Conservation (phyloP, 2,329 filamentous ascomycete species). For the Madurella mycetomatis region DNA sequence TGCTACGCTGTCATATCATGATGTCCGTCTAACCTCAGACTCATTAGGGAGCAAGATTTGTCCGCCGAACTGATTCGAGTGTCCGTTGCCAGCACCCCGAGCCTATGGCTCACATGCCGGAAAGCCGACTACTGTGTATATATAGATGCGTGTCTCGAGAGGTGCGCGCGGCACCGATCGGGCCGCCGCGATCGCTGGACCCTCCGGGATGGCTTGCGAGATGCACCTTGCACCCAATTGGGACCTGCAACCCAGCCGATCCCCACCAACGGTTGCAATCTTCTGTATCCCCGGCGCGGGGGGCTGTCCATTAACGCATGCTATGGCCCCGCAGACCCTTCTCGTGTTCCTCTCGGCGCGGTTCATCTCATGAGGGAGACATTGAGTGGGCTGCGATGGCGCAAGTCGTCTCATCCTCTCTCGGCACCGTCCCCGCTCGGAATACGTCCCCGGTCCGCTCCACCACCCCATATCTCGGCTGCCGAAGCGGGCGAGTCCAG, state of each 20-base stretch:
- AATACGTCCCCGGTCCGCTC: constrained; percentile 21
- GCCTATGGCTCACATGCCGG: neutral
- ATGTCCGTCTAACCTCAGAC: too few relatives aligned
- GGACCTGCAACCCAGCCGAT: neutral
- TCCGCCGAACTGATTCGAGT: too few relatives aligned
- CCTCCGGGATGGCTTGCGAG: neutral
- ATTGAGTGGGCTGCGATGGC: neutral
- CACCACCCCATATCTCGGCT: constrained; percentile 8
- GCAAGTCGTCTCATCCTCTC: constrained; percentile 2
- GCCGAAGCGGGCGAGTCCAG: constrained; percentile 14
- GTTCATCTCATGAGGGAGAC: neutral
- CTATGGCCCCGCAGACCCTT: neutral
- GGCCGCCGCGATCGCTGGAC: neutral
- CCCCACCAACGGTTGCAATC: neutral
- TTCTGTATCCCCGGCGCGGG: neutral
- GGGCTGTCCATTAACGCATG: neutral
- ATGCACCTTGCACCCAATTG: neutral
- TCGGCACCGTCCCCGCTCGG: constrained; percentile 20
- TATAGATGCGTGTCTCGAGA: too few relatives aligned
- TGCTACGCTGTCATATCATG: neutral
- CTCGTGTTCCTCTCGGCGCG: neutral
- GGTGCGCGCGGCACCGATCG: neutral
- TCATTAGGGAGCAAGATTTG: too few relatives aligned
- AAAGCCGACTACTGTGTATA: neutral
- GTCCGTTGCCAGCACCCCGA: too few relatives aligned